These are phyloP conservation scores for Uronychia setigera DNA, from an alignment of 73 alveolate species.

Conservation along the genomic window DNA sequence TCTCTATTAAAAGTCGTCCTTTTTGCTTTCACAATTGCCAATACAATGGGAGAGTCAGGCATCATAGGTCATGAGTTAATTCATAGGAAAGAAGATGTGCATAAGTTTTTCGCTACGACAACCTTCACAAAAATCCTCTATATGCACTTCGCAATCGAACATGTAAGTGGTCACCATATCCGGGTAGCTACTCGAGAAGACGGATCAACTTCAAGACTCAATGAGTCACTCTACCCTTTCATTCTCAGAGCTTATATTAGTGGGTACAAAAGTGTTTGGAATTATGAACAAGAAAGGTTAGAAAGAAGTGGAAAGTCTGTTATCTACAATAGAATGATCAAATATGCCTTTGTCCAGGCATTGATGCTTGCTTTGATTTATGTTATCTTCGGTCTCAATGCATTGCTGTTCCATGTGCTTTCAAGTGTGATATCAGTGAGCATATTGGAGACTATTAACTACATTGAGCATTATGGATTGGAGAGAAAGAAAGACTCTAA, in stretches of 20 bases:
- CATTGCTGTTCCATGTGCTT: neutral
- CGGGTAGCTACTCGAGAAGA: conserved; percentile 74
- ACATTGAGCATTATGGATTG: conserved; percentile 84
- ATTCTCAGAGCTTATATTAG: conserved; percentile 53
- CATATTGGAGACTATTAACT: conserved; percentile 71
- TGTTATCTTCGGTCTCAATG: neutral
- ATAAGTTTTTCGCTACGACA: conserved; percentile 62
- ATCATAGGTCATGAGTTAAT: conserved; percentile 69
- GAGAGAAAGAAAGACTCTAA: conserved; percentile 60
- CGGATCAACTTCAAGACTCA: conserved; percentile 60
- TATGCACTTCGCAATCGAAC: conserved; percentile 67
- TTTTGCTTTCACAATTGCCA: conserved; percentile 4
- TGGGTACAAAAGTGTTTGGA: conserved; percentile 40
- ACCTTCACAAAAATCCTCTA: conserved; percentile 51
- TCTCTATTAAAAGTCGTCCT: neutral
- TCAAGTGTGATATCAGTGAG: conserved; percentile 7
- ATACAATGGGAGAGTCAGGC: conserved; percentile 26
- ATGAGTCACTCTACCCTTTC: conserved; percentile 51
- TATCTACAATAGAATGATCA: conserved; percentile 2
- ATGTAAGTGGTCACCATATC: conserved; percentile 77
- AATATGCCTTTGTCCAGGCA: neutral
- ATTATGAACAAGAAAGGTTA: neutral
- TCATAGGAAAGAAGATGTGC: conserved; percentile 58
- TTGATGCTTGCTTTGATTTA: neutral
- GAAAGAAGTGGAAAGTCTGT: neutral